Conservation (phyloP, 352 stramenopile species). For the Aphanomyces invadans region DNA sequence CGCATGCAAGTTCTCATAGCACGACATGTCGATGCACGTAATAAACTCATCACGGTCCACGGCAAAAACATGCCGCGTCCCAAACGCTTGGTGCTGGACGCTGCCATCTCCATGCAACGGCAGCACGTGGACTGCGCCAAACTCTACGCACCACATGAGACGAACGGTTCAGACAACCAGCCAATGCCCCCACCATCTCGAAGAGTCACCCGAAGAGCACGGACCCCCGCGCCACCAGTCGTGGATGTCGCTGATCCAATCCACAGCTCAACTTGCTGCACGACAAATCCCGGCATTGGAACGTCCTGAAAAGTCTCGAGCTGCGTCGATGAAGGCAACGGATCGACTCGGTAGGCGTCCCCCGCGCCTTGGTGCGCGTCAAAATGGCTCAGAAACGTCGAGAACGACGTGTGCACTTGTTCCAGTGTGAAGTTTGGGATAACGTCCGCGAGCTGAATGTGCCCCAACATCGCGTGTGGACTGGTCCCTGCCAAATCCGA, state of each 20-base stretch:
- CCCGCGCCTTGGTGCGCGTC: too few relatives aligned
- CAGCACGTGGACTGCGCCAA: neutral
- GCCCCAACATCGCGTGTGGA: neutral
- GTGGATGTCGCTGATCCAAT: neutral
- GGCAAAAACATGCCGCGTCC: neutral
- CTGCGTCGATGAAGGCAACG: too few relatives aligned
- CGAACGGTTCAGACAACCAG: too few relatives aligned
- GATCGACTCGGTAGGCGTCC: too few relatives aligned
- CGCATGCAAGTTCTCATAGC: neutral
- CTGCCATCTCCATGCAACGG: neutral
- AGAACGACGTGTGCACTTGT: neutral
- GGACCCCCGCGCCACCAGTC: neutral
- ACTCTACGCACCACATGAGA: neutral
- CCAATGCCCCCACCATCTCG: neutral
- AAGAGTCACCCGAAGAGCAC: neutral
- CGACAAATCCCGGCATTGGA: neutral
- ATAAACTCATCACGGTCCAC: neutral
- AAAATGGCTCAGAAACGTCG: neutral
- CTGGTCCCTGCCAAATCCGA: neutral
- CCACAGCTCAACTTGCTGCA: constrained; percentile 9
- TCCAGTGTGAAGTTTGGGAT: neutral
- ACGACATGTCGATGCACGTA: neutral
- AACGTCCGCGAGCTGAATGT: neutral
- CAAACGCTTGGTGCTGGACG: neutral
- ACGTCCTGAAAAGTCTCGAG: neutral